These are phyloP conservation scores for Debaryomyces maramus DNA, from an alignment of 805 yeast genomes.

Conservation along the genomic window DNA sequence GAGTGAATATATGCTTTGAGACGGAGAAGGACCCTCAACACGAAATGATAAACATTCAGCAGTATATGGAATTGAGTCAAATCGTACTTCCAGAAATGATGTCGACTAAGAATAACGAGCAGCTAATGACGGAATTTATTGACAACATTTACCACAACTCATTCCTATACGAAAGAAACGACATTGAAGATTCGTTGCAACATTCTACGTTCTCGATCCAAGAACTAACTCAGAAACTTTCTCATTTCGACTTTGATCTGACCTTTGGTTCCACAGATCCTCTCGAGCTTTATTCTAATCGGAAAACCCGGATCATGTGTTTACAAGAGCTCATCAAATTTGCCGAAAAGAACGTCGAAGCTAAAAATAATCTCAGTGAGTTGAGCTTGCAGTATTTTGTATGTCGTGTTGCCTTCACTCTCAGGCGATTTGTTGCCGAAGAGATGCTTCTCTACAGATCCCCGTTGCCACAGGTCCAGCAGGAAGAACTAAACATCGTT, in stretches of 20 bases:
- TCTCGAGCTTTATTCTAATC: constrained; percentile 43
- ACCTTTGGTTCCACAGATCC: constrained; percentile 66
- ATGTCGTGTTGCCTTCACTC: constrained; percentile 57
- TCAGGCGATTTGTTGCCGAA: constrained; percentile 66
- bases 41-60: constrained; percentile 48
- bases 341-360: constrained; percentile 13
- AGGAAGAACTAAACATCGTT: constrained; percentile 54
- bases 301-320: constrained; percentile 54
- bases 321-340: constrained; percentile 51
- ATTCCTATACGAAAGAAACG: constrained; percentile 58
- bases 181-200: constrained; percentile 40
- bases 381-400: constrained; percentile 41
- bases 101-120: constrained; percentile 11
- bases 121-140: constrained; percentile 44
- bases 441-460: constrained; percentile 54
- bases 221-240: constrained; percentile 38
- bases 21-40: constrained; percentile 20
- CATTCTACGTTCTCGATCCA: constrained; percentile 22
- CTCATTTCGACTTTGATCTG: constrained; percentile 44
- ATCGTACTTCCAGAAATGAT: constrained; percentile 43
- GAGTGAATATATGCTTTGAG: constrained; percentile 43
- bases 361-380: constrained; percentile 21
- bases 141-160: constrained; percentile 58
- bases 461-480: constrained; percentile 70
- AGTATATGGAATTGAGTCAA: constrained; percentile 42